These are phyloP conservation scores for Viridothelium virens DNA, from an alignment of 495 filamentous ascomycete genomes.

Conservation along the genomic window DNA sequence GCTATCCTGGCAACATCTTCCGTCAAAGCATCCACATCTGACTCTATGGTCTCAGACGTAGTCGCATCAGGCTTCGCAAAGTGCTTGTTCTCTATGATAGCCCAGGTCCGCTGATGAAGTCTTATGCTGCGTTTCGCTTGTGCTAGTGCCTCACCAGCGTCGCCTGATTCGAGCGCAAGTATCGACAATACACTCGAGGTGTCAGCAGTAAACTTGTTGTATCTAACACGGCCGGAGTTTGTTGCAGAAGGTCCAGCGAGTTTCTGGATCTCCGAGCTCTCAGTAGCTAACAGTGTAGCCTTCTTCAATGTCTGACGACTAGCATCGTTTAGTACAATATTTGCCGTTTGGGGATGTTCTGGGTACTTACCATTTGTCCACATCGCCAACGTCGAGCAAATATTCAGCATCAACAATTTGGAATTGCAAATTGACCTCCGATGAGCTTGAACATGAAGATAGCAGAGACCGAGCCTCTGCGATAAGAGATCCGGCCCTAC, in stretches of 20 bases:
- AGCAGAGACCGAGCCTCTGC: constrained; percentile 47
- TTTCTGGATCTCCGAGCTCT: not conserved
- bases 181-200: constrained; percentile 55
- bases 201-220: constrained; percentile 41
- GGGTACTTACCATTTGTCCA: constrained; percentile 29
- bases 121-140: constrained; percentile 21
- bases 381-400: constrained; percentile 57
- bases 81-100: constrained; percentile 13
- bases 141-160: constrained; percentile 25
- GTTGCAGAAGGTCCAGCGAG: constrained; percentile 18
- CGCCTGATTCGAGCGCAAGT: constrained; percentile 54
- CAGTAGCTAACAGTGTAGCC: not conserved
- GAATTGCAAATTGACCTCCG: constrained; percentile 46
- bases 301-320: constrained; percentile 4
- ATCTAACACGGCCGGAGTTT: constrained; percentile 23
- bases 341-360: too few relatives aligned
- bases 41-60: constrained; percentile 8
- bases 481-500: constrained; percentile 60
- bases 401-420: constrained; percentile 70
- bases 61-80: not conserved
- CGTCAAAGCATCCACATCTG: constrained; percentile 13
- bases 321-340: not conserved
- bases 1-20: constrained; percentile 18
- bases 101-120: constrained; percentile 21
- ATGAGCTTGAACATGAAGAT: constrained; percentile 24